These are phyloP conservation scores for Ophioceras dolichostomum DNA, from an alignment of 2,329 filamentous ascomycete species.

Conservation along the genomic window DNA sequence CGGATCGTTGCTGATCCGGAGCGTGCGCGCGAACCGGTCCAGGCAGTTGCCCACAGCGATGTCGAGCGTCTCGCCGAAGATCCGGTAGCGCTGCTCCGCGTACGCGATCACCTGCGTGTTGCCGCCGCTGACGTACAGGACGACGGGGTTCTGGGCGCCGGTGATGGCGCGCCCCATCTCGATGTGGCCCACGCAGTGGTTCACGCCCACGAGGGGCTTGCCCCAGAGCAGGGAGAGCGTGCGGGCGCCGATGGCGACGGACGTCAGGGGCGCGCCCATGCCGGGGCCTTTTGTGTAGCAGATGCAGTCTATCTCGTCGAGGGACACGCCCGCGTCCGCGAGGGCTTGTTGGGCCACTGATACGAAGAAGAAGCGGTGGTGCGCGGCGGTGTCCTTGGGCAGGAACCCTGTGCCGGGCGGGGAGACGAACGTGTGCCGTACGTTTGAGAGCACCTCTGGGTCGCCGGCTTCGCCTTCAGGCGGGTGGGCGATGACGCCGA, in stretches of 20 bases:
- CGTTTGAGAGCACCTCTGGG: slow-evolving; percentile 73
- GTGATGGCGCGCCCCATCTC: slow-evolving; percentile 97
- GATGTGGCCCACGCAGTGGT: slow-evolving; percentile 97
- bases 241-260: slow-evolving; percentile 71
- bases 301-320: slow-evolving; percentile 71
- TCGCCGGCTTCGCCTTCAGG: slow-evolving; percentile 25
- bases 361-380: slow-evolving; percentile 81
- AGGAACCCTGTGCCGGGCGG: slow-evolving; percentile 91
- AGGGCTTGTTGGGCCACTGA: slow-evolving; percentile 71
- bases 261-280: slow-evolving; percentile 88
- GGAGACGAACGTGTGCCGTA: slow-evolving; percentile 86
- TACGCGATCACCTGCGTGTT: slow-evolving; percentile 99
- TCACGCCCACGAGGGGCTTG: slow-evolving; percentile 84
- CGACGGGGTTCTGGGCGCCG: slow-evolving; percentile 79
- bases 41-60: slow-evolving; percentile 97
- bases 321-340: slow-evolving; percentile 47
- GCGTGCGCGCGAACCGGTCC: slow-evolving; percentile 84
- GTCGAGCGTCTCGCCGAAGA: slow-evolving; percentile 95
- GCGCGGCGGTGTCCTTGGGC: slow-evolving; percentile 87
- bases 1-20: slow-evolving; percentile 88
- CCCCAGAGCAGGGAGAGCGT: slow-evolving; percentile 74
- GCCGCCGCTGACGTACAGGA: slow-evolving; percentile 88
- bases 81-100: slow-evolving; percentile 85
- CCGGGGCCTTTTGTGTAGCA: slow-evolving; percentile 94
- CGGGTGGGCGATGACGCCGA: slow-evolving; percentile 78